These are phyloP conservation scores for Fusarium subglutinans DNA, from an alignment of 2,329 filamentous ascomycete species.

Conservation along the genomic window DNA sequence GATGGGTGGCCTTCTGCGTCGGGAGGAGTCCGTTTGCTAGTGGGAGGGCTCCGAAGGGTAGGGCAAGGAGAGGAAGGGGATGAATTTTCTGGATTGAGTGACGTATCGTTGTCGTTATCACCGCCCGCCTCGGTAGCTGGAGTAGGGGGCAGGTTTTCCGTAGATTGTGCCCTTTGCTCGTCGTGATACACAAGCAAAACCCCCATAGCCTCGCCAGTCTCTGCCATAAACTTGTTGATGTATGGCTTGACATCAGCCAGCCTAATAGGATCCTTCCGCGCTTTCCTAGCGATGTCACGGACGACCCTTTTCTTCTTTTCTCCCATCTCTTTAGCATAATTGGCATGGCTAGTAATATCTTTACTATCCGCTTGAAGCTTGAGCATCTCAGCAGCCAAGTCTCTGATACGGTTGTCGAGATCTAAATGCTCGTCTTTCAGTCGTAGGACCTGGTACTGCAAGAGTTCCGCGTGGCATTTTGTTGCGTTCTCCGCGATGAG, in stretches of 20 bases:
- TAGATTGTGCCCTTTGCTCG: neutral
- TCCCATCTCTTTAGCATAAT: neutral
- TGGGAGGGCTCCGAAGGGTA: accelerated
- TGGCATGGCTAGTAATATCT: neutral
- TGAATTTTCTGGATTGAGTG: too few relatives aligned
- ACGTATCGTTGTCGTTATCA: neutral
- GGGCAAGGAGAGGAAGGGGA: accelerated
- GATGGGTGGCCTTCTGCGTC: neutral
- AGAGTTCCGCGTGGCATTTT: neutral
- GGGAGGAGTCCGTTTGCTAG: neutral
- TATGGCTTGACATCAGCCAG: neutral
- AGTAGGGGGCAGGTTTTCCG: neutral
- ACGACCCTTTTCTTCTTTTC: neutral
- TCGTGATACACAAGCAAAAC: neutral
- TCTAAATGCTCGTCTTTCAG: neutral
- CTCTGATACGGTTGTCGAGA: neutral
- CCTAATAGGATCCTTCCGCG: neutral
- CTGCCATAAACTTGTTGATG: neutral
- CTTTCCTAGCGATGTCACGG: neutral
- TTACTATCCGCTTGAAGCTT: neutral
- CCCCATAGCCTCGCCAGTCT: neutral
- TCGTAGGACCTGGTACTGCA: neutral
- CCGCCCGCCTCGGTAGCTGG: neutral
- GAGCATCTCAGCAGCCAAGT: neutral
- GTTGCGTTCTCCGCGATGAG: neutral